Conservation (phyloP, 2,329 filamentous ascomycete species). For the Fusarium miscanthi region DNA sequence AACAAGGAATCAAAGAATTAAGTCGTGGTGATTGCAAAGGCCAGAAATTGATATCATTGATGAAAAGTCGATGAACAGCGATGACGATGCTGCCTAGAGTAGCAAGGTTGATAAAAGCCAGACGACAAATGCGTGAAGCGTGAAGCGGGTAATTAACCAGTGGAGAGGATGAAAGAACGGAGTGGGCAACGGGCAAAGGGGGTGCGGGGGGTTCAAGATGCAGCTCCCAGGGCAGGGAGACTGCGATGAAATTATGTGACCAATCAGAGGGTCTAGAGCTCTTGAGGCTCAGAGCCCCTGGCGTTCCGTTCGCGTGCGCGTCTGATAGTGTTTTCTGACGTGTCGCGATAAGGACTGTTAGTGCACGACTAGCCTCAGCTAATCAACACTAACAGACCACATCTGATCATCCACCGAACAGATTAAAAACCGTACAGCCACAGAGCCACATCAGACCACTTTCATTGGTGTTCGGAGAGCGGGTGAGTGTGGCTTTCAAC, state of each 20-base stretch:
- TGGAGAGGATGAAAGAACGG: slow-evolving; percentile 41
- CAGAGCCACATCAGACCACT: slow-evolving; percentile 10
- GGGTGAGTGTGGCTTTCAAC: slow-evolving; percentile 16
- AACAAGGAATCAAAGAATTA: background rate
- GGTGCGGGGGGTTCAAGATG: slow-evolving; percentile 26
- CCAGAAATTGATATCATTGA: slow-evolving; percentile 7
- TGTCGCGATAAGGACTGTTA: slow-evolving; percentile 25
- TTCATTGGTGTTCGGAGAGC: background rate
- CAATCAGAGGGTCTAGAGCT: slow-evolving; percentile 9
- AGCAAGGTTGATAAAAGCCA: slow-evolving; percentile 24
- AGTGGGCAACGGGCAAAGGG: slow-evolving; percentile 36
- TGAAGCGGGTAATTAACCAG: slow-evolving; percentile 37
- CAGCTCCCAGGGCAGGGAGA: slow-evolving; percentile 15
- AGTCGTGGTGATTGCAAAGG: background rate
- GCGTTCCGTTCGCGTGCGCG: slow-evolving; percentile 33
- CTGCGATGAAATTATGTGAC: background rate
- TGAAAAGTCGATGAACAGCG: slow-evolving; percentile 15
- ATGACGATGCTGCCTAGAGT: slow-evolving; percentile 37
- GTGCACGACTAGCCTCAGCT: background rate
- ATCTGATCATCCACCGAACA: background rate
- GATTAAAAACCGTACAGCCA: background rate
- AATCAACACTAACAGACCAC: background rate
- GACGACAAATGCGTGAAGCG: slow-evolving; percentile 30
- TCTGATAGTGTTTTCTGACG: slow-evolving; percentile 11
- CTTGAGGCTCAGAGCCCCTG: slow-evolving; percentile 14